Conservation (phyloP, 129 eudicot species). For the Tagetes erecta region DNA sequence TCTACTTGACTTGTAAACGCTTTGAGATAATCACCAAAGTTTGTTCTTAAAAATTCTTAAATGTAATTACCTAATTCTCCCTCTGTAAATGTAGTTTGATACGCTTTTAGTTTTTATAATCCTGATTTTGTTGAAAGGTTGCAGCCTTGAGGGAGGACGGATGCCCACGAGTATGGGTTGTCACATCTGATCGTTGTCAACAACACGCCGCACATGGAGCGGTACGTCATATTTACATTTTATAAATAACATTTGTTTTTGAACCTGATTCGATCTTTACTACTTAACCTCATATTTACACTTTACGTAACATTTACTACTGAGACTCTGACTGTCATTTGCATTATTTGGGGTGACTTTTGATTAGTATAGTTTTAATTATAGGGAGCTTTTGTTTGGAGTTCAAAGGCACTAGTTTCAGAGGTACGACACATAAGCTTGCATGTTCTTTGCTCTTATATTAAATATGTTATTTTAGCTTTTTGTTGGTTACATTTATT, state of each 20-base stretch:
- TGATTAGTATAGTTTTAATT: conserved; percentile 12
- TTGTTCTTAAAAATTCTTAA: neutral
- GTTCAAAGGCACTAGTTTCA: conserved; percentile 77
- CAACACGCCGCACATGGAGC: conserved; percentile 79
- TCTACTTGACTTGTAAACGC: neutral
- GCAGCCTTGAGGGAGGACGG: conserved; percentile 83
- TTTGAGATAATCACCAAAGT: neutral
- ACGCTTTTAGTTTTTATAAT: neutral
- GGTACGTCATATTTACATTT: conserved; percentile 43
- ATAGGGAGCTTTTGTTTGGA: conserved; percentile 96
- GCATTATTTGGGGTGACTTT: conserved; percentile 19
- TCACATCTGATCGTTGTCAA: conserved; percentile 75
- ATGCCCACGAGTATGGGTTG: conserved; percentile 90
- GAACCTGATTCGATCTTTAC: neutral
- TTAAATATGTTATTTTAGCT: neutral
- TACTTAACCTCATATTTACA: neutral
- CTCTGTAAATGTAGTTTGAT: neutral
- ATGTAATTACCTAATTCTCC: neutral
- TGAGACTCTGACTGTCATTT: neutral
- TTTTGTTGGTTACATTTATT: neutral
- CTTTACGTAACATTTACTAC: too few species aligned
- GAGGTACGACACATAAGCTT: conserved; percentile 50
- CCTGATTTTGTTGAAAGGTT: conserved; percentile 48
- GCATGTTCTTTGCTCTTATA: neutral
- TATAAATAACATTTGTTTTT: neutral